A percentile compares a stretch with the other conserved stretches of the same genome.
Evolutionary conservation across 73 alveolate genomes (phyloP).

Genomic region (Paramecium tetraurelia): DNA sequence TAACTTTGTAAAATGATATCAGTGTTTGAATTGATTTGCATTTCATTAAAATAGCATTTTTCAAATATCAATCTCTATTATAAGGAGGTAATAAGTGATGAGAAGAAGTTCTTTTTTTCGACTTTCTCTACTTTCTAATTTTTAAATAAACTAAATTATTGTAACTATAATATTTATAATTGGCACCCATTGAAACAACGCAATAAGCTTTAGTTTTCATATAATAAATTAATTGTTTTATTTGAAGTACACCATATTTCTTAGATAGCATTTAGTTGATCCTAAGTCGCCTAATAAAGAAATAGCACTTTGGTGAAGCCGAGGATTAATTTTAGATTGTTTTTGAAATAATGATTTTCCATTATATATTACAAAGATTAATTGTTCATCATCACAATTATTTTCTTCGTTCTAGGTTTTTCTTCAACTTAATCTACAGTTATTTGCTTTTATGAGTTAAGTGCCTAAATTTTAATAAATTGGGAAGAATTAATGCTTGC

Average conservation of each 20-base stretch:
- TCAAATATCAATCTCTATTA: neutral
- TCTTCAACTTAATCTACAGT: neutral
- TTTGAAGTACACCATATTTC: neutral
- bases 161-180: neutral
- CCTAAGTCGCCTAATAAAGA: neutral
- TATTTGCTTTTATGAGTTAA: neutral
- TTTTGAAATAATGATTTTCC: neutral
- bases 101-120: neutral
- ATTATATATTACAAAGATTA: neutral
- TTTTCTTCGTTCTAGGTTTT: neutral
- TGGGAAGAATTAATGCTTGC: neutral
- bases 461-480: neutral
- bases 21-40: neutral
- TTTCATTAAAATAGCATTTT: slow-evolving; percentile 1
- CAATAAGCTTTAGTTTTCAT: slow-evolving; percentile 16
- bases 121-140: neutral
- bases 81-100: neutral
- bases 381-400: neutral
- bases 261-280: neutral
- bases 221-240: neutral
- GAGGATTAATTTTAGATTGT: neutral
- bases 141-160: neutral
- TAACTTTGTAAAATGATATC: neutral
- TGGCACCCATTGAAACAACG: neutral
- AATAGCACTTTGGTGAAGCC: neutral